Conservation (phyloP, 768 basidiomycete genomes). For the Cystobasidium onofrii region DNA sequence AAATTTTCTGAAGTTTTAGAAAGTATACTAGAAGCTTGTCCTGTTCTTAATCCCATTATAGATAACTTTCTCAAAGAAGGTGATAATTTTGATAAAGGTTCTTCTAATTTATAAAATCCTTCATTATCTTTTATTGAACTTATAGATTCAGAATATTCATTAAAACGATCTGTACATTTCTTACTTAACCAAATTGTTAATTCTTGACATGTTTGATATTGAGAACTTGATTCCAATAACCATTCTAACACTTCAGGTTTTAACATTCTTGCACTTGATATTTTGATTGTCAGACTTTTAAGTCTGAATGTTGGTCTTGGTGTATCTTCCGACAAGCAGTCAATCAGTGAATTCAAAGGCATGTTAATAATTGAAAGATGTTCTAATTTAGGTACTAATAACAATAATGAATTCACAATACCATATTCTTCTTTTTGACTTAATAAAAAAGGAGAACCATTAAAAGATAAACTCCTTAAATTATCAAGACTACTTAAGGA, state of each 20-base stretch:
- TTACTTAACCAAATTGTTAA: not conserved
- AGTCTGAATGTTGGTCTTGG: not conserved
- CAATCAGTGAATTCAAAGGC: not conserved
- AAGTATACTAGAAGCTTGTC: not conserved
- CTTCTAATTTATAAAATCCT: not conserved
- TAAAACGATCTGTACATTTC: not conserved
- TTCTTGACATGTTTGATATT: not conserved
- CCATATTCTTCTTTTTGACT: not conserved
- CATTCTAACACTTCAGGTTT: conserved; percentile 1
- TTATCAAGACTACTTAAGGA: not conserved
- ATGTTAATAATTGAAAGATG: conserved; percentile 10
- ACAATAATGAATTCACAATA: not conserved
- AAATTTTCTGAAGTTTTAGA: not conserved
- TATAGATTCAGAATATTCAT: not conserved
- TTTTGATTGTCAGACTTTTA: not conserved
- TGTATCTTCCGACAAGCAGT: not conserved
- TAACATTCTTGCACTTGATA: not conserved
- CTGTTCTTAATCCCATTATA: conserved; percentile 2
- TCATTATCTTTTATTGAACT: not conserved
- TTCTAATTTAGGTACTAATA: not conserved
- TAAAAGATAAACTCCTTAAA: not conserved
- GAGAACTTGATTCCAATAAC: conserved; percentile 10
- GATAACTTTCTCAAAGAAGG: not conserved
- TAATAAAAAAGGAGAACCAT: not conserved
- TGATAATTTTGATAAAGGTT: not conserved